Evolutionary conservation across 495 filamentous ascomycete species (phyloP).

Genomic region (Penicillium desertorum): DNA sequence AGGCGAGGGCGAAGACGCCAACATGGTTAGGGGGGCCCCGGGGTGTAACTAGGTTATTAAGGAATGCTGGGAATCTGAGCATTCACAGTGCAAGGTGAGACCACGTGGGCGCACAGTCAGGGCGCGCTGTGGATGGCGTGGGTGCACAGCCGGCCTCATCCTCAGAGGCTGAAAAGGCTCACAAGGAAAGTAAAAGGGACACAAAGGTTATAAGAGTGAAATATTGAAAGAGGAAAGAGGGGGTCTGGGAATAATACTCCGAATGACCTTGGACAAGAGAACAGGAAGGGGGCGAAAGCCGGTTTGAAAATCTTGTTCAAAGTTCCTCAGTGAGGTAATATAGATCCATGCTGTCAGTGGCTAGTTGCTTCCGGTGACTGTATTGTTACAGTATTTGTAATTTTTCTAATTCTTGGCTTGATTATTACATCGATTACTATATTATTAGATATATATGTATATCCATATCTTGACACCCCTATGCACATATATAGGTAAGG

Average conservation of each 20-base stretch:
- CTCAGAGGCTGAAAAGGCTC: constrained; percentile 17
- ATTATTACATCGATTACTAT: no score
- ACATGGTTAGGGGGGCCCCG: constrained; percentile 37
- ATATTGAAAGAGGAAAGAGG: constrained; percentile 6
- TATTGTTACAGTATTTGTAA: constrained; percentile 4
- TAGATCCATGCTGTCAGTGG: constrained; percentile 5
- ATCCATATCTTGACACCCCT: no score
- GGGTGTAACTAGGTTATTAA: constrained; percentile 5
- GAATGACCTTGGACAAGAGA: neutral
- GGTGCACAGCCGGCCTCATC: constrained; percentile 35
- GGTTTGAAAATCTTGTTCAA: constrained; percentile 15
- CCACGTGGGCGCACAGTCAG: constrained; percentile 50
- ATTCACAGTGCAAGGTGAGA: constrained; percentile 34
- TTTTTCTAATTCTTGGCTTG: neutral
- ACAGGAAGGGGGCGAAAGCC: neutral
- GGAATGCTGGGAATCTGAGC: constrained; percentile 26
- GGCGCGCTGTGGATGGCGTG: constrained; percentile 34
- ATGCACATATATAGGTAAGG: no score
- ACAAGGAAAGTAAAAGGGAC: neutral
- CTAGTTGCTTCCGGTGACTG: constrained; percentile 1
- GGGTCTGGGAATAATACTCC: constrained; percentile 5
- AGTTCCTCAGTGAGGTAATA: constrained; percentile 6
- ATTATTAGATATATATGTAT: neutral
- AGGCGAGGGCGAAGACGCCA: constrained; percentile 50
- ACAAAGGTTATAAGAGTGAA: neutral